phyloP scores from a whole-genome alignment of 1,284 basidiomycete species.

The Leccinum angustisporum region DNA sequence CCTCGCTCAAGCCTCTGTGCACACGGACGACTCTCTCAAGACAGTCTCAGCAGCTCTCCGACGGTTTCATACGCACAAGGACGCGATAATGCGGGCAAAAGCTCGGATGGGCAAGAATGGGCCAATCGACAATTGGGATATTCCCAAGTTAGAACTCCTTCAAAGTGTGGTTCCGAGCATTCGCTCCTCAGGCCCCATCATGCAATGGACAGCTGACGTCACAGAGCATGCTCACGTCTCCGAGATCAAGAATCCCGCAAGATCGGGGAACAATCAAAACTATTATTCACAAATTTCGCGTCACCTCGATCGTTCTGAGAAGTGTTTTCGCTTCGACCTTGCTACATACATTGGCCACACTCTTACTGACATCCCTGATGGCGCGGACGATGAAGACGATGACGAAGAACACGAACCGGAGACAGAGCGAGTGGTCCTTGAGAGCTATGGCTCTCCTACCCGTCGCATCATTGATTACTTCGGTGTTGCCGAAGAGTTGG shows the following conservation, averaged over 20 bases:
- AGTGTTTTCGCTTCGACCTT: neutral
- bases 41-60: neutral
- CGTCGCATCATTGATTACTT: neutral
- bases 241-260: neutral
- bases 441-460: neutral
- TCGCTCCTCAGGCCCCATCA: neutral
- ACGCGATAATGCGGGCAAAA: neutral
- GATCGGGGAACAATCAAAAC: neutral
- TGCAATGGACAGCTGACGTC: neutral
- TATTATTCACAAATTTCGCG: neutral
- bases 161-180: neutral
- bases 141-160: neutral
- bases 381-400: neutral
- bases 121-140: neutral
- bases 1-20: neutral
- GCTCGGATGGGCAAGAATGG: neutral
- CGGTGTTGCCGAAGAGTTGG: neutral
- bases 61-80: neutral
- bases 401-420: neutral
- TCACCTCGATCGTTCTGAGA: neutral
- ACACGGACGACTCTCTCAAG: neutral
- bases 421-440: neutral
- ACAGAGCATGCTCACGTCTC: neutral
- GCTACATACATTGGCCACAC: neutral
- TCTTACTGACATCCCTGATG: neutral